These are phyloP conservation scores for Macrolepiota albuminosa DNA, from an alignment of 768 basidiomycete species.

Conservation along the genomic window DNA sequence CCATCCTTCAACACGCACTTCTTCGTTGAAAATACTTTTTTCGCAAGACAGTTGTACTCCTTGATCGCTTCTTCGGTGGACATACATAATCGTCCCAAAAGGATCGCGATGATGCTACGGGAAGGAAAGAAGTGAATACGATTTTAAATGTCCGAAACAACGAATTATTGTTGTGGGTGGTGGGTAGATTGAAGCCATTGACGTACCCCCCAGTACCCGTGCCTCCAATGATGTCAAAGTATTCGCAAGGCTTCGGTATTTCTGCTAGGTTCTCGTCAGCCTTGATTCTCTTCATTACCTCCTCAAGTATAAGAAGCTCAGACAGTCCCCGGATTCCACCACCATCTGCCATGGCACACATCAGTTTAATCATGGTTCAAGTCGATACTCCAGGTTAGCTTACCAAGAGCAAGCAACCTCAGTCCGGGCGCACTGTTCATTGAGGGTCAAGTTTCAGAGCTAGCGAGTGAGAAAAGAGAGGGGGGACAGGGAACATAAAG, in stretches of 20 bases:
- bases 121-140: neutral
- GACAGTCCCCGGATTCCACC: constrained; percentile 7
- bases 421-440: neutral
- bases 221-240: constrained; percentile 22
- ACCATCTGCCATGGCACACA: neutral
- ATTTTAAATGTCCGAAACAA: neutral
- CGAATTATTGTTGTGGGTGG: neutral
- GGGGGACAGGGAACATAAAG: too few species aligned
- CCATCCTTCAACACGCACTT: constrained; percentile 1
- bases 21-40: neutral
- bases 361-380: neutral
- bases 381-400: neutral
- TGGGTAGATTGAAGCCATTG: neutral
- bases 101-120: constrained; percentile 18
- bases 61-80: constrained; percentile 17
- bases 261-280: neutral
- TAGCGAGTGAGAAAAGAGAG: neutral
- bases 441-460: neutral
- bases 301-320: constrained; percentile 2
- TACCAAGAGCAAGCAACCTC: neutral
- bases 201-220: constrained; percentile 22
- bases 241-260: constrained; percentile 17
- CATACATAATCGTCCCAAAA: constrained; percentile 23
- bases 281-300: constrained; percentile 6
- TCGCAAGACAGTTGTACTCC: constrained; percentile 12